phyloP scores from a whole-genome alignment of 306 rosid genomes.

The Luffa aegyptiaca region DNA sequence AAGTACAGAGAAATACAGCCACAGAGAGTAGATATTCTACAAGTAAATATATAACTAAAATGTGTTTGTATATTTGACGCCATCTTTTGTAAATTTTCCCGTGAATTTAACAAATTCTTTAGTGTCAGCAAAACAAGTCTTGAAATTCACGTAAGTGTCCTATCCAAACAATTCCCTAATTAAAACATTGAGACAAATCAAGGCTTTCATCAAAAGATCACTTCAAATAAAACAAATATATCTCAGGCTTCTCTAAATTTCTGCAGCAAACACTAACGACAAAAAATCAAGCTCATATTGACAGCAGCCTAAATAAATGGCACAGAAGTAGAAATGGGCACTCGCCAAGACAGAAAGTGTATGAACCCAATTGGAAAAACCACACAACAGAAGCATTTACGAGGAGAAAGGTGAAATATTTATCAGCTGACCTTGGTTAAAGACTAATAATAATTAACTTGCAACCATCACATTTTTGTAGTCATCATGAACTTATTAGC shows the following conservation, averaged over 20 bases:
- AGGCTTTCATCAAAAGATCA: neutral
- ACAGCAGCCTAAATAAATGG: neutral
- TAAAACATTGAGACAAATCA: neutral
- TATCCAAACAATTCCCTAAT: neutral
- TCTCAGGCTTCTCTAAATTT: neutral
- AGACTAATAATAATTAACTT: conserved; percentile 8
- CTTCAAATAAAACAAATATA: neutral
- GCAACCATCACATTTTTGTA: conserved; percentile 46
- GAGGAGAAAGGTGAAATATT: conserved; percentile 7
- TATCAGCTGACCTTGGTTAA: conserved; percentile 40
- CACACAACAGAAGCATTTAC: neutral
- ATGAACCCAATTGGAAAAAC: neutral
- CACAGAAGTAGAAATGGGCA: neutral
- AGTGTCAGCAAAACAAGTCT: neutral
- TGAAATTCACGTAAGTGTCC: neutral
- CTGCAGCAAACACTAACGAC: neutral
- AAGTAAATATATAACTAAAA: neutral
- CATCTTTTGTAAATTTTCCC: neutral
- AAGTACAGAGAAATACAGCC: neutral
- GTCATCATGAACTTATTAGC: conserved; percentile 36
- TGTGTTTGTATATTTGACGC: neutral
- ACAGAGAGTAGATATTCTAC: neutral
- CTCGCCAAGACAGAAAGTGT: neutral
- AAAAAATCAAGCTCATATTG: neutral
- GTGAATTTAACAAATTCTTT: neutral